Conservation (phyloP, 352 stramenopile genomes). For the Saprolegnia parasitica region DNA sequence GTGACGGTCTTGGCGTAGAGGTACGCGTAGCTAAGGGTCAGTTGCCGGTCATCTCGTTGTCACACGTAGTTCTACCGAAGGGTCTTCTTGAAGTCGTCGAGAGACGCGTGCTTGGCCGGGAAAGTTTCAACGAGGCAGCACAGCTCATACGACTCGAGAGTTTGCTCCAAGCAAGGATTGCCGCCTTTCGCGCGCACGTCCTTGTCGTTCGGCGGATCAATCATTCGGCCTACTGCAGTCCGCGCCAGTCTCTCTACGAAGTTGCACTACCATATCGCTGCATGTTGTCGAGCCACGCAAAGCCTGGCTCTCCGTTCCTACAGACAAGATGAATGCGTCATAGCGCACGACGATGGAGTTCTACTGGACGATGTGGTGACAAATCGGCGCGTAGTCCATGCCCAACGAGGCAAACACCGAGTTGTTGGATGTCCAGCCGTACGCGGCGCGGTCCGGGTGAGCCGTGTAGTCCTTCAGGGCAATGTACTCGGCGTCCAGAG, state of each 20-base stretch:
- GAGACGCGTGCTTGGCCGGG: conserved; percentile 67
- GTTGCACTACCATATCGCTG: conserved; percentile 48
- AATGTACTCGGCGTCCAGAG: conserved; percentile 80
- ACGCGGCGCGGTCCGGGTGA: conserved; percentile 83
- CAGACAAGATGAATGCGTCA: neutral
- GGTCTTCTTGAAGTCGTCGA: conserved; percentile 88
- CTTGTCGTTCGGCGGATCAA: conserved; percentile 70
- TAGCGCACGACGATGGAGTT: neutral
- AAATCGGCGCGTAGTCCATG: conserved; percentile 90
- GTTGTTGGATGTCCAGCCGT: conserved; percentile 93
- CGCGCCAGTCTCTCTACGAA: neutral
- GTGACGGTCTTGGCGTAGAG: conserved; percentile 95
- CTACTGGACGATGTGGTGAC: conserved; percentile 62
- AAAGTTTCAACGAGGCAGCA: conserved; percentile 94
- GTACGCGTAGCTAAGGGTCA: conserved; percentile 50
- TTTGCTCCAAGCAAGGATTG: conserved; percentile 92
- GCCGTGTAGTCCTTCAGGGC: conserved; percentile 89
- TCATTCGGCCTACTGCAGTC: conserved; percentile 60
- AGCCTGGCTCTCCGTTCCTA: conserved; percentile 87
- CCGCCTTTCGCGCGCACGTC: conserved; percentile 78
- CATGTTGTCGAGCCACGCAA: conserved; percentile 95
- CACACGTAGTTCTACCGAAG: conserved; percentile 36
- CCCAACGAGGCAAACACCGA: conserved; percentile 89
- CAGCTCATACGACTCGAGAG: conserved; percentile 91
- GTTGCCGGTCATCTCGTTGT: neutral